phyloP scores from a whole-genome alignment of 768 basidiomycete species.

The Fistulinella prunicolor region DNA sequence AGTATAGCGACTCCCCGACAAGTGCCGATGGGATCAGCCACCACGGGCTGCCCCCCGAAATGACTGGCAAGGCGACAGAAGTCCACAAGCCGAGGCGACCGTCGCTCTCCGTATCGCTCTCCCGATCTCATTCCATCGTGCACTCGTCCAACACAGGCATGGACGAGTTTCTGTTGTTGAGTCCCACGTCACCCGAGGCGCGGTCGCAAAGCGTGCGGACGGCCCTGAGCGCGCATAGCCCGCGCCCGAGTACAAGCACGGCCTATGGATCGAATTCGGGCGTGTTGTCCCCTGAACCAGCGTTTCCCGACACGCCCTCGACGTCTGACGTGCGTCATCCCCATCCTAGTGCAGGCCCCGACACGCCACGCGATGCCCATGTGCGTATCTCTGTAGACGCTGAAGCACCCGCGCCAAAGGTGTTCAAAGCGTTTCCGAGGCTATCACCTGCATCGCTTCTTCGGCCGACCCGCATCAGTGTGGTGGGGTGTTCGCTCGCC shows the following conservation, averaged over 20 bases:
- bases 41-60: neutral
- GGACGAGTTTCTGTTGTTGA: conserved; percentile 22
- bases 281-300: neutral
- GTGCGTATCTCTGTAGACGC: neutral
- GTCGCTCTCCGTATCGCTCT: conserved; percentile 13
- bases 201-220: conserved; percentile 7
- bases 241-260: conserved; percentile 1
- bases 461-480: conserved; percentile 14
- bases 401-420: neutral
- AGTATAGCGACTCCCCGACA: neutral
- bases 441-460: conserved; percentile 5
- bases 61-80: neutral
- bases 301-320: neutral
- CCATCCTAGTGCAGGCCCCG: neutral
- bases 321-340: neutral
- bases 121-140: conserved; percentile 12
- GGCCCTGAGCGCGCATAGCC: conserved; percentile 2
- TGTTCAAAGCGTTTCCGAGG: conserved; percentile 16
- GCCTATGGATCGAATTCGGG: neutral
- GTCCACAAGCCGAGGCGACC: conserved; percentile 5
- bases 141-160: conserved; percentile 18
- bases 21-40: neutral
- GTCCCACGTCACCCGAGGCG: conserved; percentile 1
- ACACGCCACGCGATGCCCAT: neutral
- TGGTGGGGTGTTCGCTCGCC: neutral